phyloP scores from a whole-genome alignment of 768 basidiomycete species.

The Naganishia friedmannii region DNA sequence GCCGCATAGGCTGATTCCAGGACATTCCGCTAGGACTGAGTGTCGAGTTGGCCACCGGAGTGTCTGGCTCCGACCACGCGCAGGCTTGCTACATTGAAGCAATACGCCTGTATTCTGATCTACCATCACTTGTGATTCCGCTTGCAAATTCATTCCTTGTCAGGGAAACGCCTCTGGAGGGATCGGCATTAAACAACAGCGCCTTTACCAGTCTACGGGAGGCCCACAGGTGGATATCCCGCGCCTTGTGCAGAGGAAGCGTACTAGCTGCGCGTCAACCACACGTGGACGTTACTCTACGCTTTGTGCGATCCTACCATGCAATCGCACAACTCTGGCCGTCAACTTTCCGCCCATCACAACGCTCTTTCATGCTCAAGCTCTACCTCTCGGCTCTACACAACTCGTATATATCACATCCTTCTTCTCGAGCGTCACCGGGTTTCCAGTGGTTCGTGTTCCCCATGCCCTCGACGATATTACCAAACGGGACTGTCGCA shows the following conservation, averaged over 20 bases:
- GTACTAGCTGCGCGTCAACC: slow-evolving; percentile 61
- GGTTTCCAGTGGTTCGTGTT: slow-evolving; percentile 31
- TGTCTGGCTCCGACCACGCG: slow-evolving; percentile 26
- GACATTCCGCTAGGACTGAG: slow-evolving; percentile 65
- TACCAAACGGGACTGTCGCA: slow-evolving; percentile 12
- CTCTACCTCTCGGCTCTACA: slow-evolving; percentile 73
- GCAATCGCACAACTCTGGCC: slow-evolving; percentile 64
- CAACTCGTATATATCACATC: slow-evolving; percentile 33
- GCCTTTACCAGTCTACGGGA: slow-evolving; percentile 58
- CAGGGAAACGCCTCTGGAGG: neutral
- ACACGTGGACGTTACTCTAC: slow-evolving; percentile 36
- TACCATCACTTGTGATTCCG: slow-evolving; percentile 30
- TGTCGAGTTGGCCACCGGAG: slow-evolving; percentile 56
- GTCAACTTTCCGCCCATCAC: slow-evolving; percentile 69
- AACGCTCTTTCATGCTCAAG: slow-evolving; percentile 67
- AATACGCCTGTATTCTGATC: slow-evolving; percentile 35
- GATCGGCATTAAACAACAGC: neutral
- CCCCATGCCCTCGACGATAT: slow-evolving; percentile 26
- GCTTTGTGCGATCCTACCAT: slow-evolving; percentile 50
- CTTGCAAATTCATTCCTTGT: slow-evolving; percentile 37
- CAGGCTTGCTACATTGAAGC: slow-evolving; percentile 41
- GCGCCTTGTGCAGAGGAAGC: slow-evolving; percentile 75
- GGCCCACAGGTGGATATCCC: slow-evolving; percentile 80
- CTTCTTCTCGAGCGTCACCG: slow-evolving; percentile 29
- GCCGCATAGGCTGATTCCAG: slow-evolving; percentile 22